Percentiles rank a stretch among this genome's conserved stretches.
These are phyloP conservation scores for Blumeria hordei DNA, from an alignment of 2,329 filamentous ascomycete species.

Conservation along the genomic window DNA sequence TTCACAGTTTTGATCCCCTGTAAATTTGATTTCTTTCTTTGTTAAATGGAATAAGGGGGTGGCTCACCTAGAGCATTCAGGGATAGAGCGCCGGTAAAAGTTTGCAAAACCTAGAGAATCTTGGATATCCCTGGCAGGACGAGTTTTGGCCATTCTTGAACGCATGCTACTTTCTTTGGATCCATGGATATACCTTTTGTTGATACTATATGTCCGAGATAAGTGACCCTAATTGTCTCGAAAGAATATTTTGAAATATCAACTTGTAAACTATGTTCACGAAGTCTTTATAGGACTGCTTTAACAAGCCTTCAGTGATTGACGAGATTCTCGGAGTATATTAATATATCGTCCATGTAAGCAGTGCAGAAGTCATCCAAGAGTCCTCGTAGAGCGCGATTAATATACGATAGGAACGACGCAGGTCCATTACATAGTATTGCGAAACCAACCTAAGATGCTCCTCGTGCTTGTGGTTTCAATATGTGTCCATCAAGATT, in stretches of 20 bases:
- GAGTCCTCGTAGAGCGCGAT: background rate
- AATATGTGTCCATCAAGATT: no score
- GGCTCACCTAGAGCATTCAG: background rate
- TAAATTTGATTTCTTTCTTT: background rate
- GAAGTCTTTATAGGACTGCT: constrained; percentile 1
- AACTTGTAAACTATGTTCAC: background rate
- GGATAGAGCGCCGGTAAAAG: background rate
- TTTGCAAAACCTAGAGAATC: background rate
- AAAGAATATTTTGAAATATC: background rate
- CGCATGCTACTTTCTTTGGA: background rate
- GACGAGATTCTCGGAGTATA: background rate
- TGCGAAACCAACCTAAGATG: no score
- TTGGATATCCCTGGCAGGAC: background rate
- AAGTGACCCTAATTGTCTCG: constrained; percentile 1
- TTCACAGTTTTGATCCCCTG: no score
- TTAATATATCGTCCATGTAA: constrained; percentile 4
- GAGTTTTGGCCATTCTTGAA: background rate
- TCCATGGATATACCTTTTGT: background rate
- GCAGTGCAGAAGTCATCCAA: background rate
- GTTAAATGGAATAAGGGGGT: background rate
- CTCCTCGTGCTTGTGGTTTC: no score
- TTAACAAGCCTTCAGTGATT: constrained; percentile 1
- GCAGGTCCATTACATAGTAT: background rate
- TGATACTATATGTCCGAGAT: background rate
- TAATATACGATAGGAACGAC: background rate